Evolutionary conservation across 208 protist genomes (phyloP).

Genomic region (Willaertia magna): DNA sequence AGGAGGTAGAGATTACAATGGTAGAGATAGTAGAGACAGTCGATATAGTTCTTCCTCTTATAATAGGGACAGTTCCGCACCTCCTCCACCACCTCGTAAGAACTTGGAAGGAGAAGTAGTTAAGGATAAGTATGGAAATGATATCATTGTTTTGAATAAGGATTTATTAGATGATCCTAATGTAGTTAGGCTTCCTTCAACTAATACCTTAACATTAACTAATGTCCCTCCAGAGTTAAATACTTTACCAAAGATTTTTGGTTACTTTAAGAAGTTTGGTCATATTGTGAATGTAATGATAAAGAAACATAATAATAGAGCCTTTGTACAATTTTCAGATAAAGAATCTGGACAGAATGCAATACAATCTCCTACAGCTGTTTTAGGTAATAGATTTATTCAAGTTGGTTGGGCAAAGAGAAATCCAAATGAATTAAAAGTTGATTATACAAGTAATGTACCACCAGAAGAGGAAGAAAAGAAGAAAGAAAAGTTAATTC

Average conservation of each 20-base stretch:
- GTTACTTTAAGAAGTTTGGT: constrained; percentile 2
- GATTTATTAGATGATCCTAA: neutral
- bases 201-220: neutral
- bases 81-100: neutral
- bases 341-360: neutral
- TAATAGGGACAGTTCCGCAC: neutral
- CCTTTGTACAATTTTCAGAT: neutral
- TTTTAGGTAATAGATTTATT: constrained; percentile 1
- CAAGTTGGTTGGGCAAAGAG: neutral
- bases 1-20: too few relatives aligned
- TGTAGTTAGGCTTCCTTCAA: neutral
- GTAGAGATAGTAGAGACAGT: neutral
- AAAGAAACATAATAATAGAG: neutral
- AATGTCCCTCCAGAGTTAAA: neutral
- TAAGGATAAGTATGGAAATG: neutral
- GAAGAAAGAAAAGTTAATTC: neutral
- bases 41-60: neutral
- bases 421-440: neutral
- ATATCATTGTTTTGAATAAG: neutral
- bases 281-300: neutral
- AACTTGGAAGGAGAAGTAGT: neutral
- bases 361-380: neutral
- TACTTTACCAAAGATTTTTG: neutral
- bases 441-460: neutral
- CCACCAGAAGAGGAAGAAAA: neutral